Evolutionary conservation across 2,329 filamentous ascomycete species (phyloP), one percentile per base, ranked within the genome.

Genomic region (Fusarium succisae): DNA sequence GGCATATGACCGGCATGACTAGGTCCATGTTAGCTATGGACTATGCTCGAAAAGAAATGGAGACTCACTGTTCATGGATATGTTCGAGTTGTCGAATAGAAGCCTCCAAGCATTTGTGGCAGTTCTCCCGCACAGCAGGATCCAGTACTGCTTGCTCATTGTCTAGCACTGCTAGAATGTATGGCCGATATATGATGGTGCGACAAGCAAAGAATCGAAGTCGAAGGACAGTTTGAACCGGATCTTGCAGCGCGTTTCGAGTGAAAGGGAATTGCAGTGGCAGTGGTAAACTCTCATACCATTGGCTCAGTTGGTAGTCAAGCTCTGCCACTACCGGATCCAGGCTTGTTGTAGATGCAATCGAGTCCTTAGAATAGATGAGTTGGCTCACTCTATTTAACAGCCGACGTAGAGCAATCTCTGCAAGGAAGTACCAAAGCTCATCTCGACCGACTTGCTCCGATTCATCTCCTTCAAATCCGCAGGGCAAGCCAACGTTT

Each of bases 131-230:
- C 56, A 96, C 93, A 17, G 89, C 87, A 17, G 90, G 90, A 82
- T 96, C 93, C 77, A 92, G 82, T 20, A 92, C 89, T 28, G 92
- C 88, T 74, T 91, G 91, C 77, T 95, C 93, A 69, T 95, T 94
- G 78, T 95, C 91, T 28, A 96, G 83, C 5, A 95, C 93, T 17
- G 93, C 92, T 66, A 95, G 85, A 70, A 96, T 93, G 80, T 96
- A 96, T 1, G 94, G 94, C 35, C 94, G 89, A 83, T 94, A 96
- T 74, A 96, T 96, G 77, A 96, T 95, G 32, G 93, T 96, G 64
- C 93, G 91, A 81, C 94, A 96, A 47, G 94, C 94, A 81, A 94
- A 95, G 83, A 96, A 96, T 37, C 94, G 89, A 69, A 96, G 85
- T 51, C 94, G 88, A 55, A 96, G 84, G 13, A 96, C 93, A 1